phyloP scores from a whole-genome alignment of 2,329 filamentous ascomycete species.

The Ascochyta fabae region DNA sequence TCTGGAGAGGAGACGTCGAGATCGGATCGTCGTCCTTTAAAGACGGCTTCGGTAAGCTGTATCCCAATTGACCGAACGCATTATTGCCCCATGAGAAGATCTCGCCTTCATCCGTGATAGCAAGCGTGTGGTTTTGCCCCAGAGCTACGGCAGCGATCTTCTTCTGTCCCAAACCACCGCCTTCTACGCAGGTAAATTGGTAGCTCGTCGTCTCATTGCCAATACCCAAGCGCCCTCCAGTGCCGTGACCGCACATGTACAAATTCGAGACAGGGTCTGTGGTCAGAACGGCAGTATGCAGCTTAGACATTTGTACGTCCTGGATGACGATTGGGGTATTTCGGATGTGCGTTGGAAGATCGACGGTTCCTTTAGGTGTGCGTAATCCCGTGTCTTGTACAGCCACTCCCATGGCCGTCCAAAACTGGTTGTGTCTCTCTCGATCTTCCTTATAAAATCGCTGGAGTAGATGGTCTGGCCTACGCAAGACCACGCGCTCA shows the following conservation, averaged over 20 bases:
- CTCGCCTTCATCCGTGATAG: slow-evolving; percentile 83
- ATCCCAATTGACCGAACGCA: slow-evolving; percentile 83
- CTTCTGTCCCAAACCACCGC: slow-evolving; percentile 73
- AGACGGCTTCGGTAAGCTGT: slow-evolving; percentile 71
- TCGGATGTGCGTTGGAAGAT: slow-evolving; percentile 75
- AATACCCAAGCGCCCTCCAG: slow-evolving; percentile 85
- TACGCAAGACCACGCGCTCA: slow-evolving; percentile 77
- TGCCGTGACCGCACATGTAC: slow-evolving; percentile 90
- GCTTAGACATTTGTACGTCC: slow-evolving; percentile 85
- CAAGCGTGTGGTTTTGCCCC: slow-evolving; percentile 90
- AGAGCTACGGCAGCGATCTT: slow-evolving; percentile 79
- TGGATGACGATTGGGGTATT: slow-evolving; percentile 77
- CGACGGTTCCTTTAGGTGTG: slow-evolving; percentile 51
- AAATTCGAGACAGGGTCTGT: slow-evolving; percentile 87
- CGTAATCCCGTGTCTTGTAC: slow-evolving; percentile 29
- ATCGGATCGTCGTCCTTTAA: slow-evolving; percentile 83
- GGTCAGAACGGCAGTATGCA: slow-evolving; percentile 89
- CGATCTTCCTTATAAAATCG: slow-evolving; percentile 75
- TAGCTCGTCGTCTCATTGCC: slow-evolving; percentile 92
- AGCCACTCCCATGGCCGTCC: slow-evolving; percentile 46
- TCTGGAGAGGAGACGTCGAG: slow-evolving; percentile 80
- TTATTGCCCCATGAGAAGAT: slow-evolving; percentile 96
- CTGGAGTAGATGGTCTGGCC: slow-evolving; percentile 78
- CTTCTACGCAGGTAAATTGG: slow-evolving; percentile 81
- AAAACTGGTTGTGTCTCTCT: slow-evolving; percentile 52